A percentile compares a stretch with the other conserved stretches of the same genome.
phyloP scores from a whole-genome alignment of 2,329 filamentous ascomycete genomes.

The Sarocladium oryzae region DNA sequence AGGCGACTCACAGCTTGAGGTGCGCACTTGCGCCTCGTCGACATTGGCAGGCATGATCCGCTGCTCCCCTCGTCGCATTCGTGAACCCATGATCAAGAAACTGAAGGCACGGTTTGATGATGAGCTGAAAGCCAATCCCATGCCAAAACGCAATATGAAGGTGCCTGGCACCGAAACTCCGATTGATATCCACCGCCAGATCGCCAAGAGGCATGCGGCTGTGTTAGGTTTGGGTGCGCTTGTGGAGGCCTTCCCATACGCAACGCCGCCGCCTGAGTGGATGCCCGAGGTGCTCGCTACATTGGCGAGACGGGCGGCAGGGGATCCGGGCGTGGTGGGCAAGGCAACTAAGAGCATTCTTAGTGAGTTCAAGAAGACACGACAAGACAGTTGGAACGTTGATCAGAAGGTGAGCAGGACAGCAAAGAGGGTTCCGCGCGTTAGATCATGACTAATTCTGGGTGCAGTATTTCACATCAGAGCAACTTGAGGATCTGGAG shows the following conservation, averaged over 20 bases:
- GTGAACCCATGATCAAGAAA: slow-evolving; percentile 67
- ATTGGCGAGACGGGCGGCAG: slow-evolving; percentile 77
- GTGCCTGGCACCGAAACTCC: slow-evolving; percentile 61
- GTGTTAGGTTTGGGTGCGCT: slow-evolving; percentile 86
- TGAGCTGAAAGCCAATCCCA: slow-evolving; percentile 73
- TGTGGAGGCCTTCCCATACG: slow-evolving; percentile 93
- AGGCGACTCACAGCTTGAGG: slow-evolving; percentile 83
- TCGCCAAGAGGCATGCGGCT: slow-evolving; percentile 80
- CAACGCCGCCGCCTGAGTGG: slow-evolving; percentile 85
- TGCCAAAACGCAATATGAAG: slow-evolving; percentile 66
- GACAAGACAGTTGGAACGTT: slow-evolving; percentile 96
- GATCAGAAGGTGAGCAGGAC: slow-evolving; percentile 75
- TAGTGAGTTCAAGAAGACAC: slow-evolving; percentile 98
- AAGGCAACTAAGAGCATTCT: slow-evolving; percentile 92
- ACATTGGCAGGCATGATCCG: slow-evolving; percentile 97
- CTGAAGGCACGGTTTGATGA: slow-evolving; percentile 75
- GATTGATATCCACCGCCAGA: slow-evolving; percentile 65
- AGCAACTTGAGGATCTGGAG: slow-evolving; percentile 91
- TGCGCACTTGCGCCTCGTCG: slow-evolving; percentile 84
- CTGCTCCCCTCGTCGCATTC: slow-evolving; percentile 77
- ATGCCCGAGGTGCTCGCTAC: slow-evolving; percentile 88
- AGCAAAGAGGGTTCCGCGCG: slow-evolving; percentile 14
- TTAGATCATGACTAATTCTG: slow-evolving; percentile 17
- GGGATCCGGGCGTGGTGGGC: slow-evolving; percentile 84
- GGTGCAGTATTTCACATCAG: slow-evolving; percentile 69